Percentiles rank a stretch among this genome's conserved stretches.
Evolutionary conservation across 805 yeast species (phyloP).

Genomic region (Candida cerambycidarum): DNA sequence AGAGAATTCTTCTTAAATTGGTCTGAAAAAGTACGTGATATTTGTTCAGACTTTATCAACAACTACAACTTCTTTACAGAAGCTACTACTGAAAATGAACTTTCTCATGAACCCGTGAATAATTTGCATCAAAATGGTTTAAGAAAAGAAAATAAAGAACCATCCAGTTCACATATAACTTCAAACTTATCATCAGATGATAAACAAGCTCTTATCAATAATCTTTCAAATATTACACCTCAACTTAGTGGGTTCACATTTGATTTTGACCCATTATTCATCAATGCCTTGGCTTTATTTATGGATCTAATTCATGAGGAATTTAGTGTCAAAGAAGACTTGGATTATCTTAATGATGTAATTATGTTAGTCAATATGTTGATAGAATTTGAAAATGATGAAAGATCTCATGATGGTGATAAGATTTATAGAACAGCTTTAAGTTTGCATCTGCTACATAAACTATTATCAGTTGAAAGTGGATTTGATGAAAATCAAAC

Average conservation of each 20-base stretch:
- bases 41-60: not conserved
- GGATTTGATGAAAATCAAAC: slow-evolving; percentile 14
- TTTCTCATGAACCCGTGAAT: too few relatives aligned
- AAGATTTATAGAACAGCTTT: slow-evolving; percentile 23
- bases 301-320: slow-evolving; percentile 9
- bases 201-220: slow-evolving; percentile 10
- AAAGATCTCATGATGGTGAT: slow-evolving; percentile 10
- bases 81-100: too few relatives aligned
- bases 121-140: too few relatives aligned
- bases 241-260: slow-evolving; percentile 16
- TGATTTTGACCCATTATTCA: slow-evolving; percentile 14
- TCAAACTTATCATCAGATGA: slow-evolving; percentile 7
- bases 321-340: slow-evolving; percentile 8
- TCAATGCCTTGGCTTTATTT: not conserved
- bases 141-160: too few relatives aligned
- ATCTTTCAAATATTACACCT: slow-evolving; percentile 10
- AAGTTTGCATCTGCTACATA: slow-evolving; percentile 24
- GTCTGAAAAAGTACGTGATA: not conserved
- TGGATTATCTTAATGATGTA: slow-evolving; percentile 12
- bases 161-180: not conserved
- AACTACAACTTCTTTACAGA: not conserved
- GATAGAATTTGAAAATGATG: slow-evolving; percentile 30
- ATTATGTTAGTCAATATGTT: slow-evolving; percentile 20
- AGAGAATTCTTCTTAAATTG: slow-evolving; percentile 7
- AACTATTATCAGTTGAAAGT: slow-evolving; percentile 15